phyloP scores from a whole-genome alignment of 164 flowering plant genomes.

The Sextonia rubra region DNA sequence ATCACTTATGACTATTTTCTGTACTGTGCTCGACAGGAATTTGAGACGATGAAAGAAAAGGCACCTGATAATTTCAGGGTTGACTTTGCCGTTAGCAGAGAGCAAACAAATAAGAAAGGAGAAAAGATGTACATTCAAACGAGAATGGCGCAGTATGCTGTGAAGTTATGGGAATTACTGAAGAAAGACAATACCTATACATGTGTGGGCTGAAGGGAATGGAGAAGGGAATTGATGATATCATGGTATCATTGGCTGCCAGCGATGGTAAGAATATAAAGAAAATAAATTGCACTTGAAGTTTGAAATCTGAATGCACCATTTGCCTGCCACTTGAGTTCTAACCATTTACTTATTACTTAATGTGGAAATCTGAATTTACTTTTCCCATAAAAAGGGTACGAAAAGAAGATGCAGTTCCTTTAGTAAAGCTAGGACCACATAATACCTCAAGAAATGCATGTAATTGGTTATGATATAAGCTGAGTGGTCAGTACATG shows the following conservation, averaged over 20 bases:
- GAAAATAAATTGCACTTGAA: background rate
- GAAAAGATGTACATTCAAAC: slow-evolving; percentile 99
- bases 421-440: too few relatives aligned
- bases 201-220: slow-evolving; percentile 97
- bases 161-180: slow-evolving; percentile 85
- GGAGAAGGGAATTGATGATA: slow-evolving; percentile 99
- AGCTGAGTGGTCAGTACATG: background rate
- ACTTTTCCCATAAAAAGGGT: background rate
- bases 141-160: slow-evolving; percentile 90
- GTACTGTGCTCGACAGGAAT: slow-evolving; percentile 49
- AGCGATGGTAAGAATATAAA: slow-evolving; percentile 50
- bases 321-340: too few relatives aligned
- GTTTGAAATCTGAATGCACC: background rate
- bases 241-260: slow-evolving; percentile 76
- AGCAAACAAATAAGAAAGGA: slow-evolving; percentile 82
- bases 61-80: slow-evolving; percentile 74
- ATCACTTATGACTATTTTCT: background rate
- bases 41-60: slow-evolving; percentile 95
- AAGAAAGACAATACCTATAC: slow-evolving; percentile 93
- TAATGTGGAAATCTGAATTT: too few relatives aligned
- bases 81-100: slow-evolving; percentile 94
- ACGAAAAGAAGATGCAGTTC: background rate
- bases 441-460: background rate
- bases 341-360: too few relatives aligned
- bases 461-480: background rate